Conservation (phyloP, 345 rosid species). For the Barbarea vulgaris region DNA sequence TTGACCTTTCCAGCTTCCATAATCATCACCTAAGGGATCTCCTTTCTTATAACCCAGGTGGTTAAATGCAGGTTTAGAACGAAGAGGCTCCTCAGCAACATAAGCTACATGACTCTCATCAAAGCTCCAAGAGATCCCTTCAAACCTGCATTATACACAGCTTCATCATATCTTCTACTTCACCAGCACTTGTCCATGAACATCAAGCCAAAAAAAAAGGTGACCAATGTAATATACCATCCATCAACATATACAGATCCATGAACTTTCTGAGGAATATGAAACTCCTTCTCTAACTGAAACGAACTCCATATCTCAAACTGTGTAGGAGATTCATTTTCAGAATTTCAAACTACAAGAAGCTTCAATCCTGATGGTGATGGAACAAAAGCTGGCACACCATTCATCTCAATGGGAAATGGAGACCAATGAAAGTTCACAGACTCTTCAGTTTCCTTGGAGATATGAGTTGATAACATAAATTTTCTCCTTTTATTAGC, state of each 20-base stretch:
- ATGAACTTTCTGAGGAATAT: background rate
- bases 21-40: conserved; percentile 55
- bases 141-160: conserved; percentile 54
- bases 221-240: background rate
- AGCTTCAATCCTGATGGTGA: background rate
- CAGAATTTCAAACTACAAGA: no score
- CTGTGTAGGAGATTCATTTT: no score
- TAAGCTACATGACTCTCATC: conserved; percentile 72
- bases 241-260: background rate
- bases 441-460: background rate
- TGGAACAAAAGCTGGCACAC: background rate
- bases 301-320: background rate
- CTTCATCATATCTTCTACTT: background rate
- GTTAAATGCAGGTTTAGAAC: conserved; percentile 62
- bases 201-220: background rate
- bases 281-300: background rate
- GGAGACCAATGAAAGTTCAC: background rate
- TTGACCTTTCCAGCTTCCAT: conserved; percentile 83
- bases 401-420: background rate
- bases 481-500: background rate
- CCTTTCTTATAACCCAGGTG: conserved; percentile 52
- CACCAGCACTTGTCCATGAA: background rate
- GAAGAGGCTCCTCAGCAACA: conserved; percentile 76
- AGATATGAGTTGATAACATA: background rate
- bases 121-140: conserved; percentile 79